Conservation (phyloP, 2,329 filamentous ascomycete species). For the Colletotrichum nymphaeae region DNA sequence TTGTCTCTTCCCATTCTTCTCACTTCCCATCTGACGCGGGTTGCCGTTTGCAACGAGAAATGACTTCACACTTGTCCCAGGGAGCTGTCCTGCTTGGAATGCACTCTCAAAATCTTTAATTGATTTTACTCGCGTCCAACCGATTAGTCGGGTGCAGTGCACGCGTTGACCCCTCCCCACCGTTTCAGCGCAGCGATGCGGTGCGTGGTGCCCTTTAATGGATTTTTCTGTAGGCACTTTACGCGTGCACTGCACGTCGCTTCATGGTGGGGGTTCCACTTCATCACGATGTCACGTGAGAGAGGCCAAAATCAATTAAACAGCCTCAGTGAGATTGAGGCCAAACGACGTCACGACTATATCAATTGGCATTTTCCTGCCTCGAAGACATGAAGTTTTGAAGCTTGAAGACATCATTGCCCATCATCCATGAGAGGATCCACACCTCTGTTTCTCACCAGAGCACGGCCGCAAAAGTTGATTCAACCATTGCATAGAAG, state of each 20-base stretch:
- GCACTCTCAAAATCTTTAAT: neutral
- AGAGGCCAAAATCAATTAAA: slow-evolving; percentile 15
- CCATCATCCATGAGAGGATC: slow-evolving; percentile 11
- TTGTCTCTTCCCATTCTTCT: slow-evolving; percentile 3
- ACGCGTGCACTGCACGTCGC: slow-evolving; percentile 7
- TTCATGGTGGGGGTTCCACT: neutral
- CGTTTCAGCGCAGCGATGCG: neutral
- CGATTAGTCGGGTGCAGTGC: neutral
- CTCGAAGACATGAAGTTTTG: neutral
- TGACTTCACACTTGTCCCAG: neutral
- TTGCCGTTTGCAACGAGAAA: slow-evolving; percentile 24
- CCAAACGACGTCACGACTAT: neutral
- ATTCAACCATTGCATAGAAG: slow-evolving; percentile 4
- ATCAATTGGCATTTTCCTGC: neutral
- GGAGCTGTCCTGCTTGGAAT: neutral
- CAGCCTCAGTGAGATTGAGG: slow-evolving; percentile 5
- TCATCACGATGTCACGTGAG: slow-evolving; percentile 33
- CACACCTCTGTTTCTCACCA: neutral
- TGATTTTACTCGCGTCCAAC: neutral
- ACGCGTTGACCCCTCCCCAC: neutral
- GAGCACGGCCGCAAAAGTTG: neutral
- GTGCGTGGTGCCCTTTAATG: slow-evolving; percentile 11
- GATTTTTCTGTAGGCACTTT: slow-evolving; percentile 20
- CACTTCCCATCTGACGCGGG: neutral
- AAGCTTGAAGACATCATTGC: neutral